Conservation (phyloP, 1,284 basidiomycete species). For the Hemileia vastatrix region DNA sequence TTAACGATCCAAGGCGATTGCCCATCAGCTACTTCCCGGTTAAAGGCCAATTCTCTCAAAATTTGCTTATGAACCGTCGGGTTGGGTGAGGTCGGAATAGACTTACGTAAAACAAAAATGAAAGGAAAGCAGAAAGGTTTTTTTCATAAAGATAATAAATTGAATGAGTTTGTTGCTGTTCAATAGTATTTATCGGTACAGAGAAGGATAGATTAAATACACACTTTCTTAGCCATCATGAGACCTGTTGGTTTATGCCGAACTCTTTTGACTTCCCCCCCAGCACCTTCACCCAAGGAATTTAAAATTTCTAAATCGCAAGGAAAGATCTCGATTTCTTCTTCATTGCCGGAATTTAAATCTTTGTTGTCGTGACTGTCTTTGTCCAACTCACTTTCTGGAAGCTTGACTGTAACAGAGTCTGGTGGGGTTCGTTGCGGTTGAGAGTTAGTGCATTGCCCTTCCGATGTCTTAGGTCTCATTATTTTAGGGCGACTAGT, state of each 20-base stretch:
- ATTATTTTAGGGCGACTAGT: too few relatives aligned
- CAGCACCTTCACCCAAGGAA: constrained; percentile 85
- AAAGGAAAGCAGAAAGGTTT: background rate
- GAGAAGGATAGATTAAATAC: constrained; percentile 24
- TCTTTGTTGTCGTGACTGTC: too few relatives aligned
- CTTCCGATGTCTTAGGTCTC: too few relatives aligned
- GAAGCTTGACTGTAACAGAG: too few relatives aligned
- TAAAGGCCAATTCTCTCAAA: constrained; percentile 81
- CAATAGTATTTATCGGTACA: background rate
- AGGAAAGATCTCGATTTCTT: constrained; percentile 17
- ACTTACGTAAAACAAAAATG: constrained; percentile 45
- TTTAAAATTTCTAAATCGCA: constrained; percentile 61
- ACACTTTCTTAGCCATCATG: constrained; percentile 78
- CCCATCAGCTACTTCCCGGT: constrained; percentile 56
- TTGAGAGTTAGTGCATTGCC: too few relatives aligned
- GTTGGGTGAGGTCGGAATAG: constrained; percentile 86
- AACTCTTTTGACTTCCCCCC: constrained; percentile 89
- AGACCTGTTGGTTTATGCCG: constrained; percentile 62
- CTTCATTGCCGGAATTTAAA: too few relatives aligned
- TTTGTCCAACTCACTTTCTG: too few relatives aligned
- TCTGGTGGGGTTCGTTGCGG: too few relatives aligned
- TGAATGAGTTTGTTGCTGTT: background rate
- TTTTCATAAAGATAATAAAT: background rate
- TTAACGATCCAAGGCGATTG: constrained; percentile 78
- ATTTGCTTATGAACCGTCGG: constrained; percentile 77